Percentiles rank a stretch among this genome's conserved stretches.
Conservation (phyloP, 108 stramenopile genomes). For the Mediolabrus comicus region DNA sequence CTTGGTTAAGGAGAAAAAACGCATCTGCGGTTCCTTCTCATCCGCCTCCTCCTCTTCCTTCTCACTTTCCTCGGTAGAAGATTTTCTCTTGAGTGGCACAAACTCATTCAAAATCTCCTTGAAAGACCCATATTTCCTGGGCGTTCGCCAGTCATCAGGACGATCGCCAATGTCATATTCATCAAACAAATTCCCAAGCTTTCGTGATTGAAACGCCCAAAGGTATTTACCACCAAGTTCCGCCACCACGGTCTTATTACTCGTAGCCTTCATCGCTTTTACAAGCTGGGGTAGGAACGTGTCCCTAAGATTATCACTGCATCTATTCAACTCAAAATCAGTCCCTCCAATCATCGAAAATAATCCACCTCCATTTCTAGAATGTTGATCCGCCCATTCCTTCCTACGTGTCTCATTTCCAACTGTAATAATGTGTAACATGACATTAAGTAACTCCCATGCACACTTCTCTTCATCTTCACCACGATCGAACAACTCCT, state of each 20-base stretch:
- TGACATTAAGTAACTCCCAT: constrained; percentile 13
- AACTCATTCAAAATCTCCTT: constrained; percentile 5
- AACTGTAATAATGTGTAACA: not conserved
- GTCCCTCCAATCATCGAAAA: not conserved
- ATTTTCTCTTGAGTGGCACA: not conserved
- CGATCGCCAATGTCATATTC: not conserved
- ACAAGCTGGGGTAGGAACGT: constrained; percentile 1
- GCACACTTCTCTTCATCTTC: constrained; percentile 15
- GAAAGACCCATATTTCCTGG: not conserved
- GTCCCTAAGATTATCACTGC: not conserved
- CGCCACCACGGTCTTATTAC: not conserved
- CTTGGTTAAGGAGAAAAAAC: not conserved
- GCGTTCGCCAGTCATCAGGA: not conserved
- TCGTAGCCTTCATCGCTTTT: constrained; percentile 3
- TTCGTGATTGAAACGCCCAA: constrained; percentile 1
- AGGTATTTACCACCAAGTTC: not conserved
- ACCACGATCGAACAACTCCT: constrained; percentile 19
- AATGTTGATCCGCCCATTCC: not conserved
- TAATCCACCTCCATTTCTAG: not conserved
- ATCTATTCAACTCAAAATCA: not conserved
- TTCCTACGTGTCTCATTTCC: not conserved
- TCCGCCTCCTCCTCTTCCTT: not conserved
- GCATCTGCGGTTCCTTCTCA: not conserved
- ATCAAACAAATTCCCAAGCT: not conserved
- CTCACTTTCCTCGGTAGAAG: not conserved